Conservation (phyloP, 345 rosid species). For the Gossypium ekmanianum region DNA sequence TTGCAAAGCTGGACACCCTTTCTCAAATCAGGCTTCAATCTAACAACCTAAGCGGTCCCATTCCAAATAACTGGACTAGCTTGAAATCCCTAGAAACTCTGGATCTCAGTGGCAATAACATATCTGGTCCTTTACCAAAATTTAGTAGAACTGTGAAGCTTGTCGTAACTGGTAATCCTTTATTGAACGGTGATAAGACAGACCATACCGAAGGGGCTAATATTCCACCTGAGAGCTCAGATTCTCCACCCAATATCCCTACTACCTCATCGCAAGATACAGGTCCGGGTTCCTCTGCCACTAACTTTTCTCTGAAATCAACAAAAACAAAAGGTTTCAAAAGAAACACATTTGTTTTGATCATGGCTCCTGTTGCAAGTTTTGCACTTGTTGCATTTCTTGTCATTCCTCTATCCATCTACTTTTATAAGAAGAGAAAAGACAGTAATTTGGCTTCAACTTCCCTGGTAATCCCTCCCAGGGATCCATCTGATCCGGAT, state of each 20-base stretch:
- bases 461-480: conserved; percentile 62
- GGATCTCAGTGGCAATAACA: conserved; percentile 55
- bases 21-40: conserved; percentile 40
- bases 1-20: conserved; percentile 43
- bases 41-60: conserved; percentile 44
- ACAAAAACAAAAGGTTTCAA: conserved; percentile 21
- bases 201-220: conserved; percentile 22
- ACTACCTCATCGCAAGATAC: conserved; percentile 17
- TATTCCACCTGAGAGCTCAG: conserved; percentile 27
- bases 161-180: conserved; percentile 39
- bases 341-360: conserved; percentile 31
- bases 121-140: conserved; percentile 51
- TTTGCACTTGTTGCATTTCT: conserved; percentile 37
- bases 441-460: conserved; percentile 29
- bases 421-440: conserved; percentile 42
- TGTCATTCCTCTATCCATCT: conserved; percentile 41
- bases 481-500: conserved; percentile 57
- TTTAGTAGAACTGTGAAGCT: conserved; percentile 34
- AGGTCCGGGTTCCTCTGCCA: conserved; percentile 8
- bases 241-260: conserved; percentile 16
- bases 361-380: conserved; percentile 51
- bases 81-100: conserved; percentile 44
- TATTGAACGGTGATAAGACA: conserved; percentile 18
- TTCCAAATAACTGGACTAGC: conserved; percentile 58
- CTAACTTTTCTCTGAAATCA: conserved; percentile 27